Percentiles rank a stretch among this genome's conserved stretches.
These are phyloP conservation scores for Begonia masoniana DNA, from an alignment of 306 rosid species.

Conservation along the genomic window DNA sequence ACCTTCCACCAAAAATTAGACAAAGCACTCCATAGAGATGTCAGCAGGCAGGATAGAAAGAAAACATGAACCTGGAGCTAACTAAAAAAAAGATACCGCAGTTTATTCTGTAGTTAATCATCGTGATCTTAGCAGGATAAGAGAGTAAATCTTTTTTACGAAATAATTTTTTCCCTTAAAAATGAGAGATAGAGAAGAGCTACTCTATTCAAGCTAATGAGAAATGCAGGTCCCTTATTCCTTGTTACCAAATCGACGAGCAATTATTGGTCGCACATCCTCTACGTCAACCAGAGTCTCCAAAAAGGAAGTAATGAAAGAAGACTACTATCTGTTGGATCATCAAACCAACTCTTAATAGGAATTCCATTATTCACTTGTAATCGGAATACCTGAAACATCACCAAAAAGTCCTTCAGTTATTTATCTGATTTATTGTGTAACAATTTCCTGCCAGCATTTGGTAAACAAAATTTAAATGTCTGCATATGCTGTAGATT, in stretches of 20 bases:
- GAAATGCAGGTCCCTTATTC: constrained; percentile 50
- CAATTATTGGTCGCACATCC: constrained; percentile 94
- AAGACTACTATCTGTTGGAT: constrained; percentile 67
- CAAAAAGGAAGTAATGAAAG: constrained; percentile 85
- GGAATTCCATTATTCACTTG: constrained; percentile 99
- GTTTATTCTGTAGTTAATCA: constrained; percentile 58
- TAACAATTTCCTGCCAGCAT: too few relatives aligned
- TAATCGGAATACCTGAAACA: constrained; percentile 88
- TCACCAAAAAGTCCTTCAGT: constrained; percentile 16
- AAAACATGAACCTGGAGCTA: constrained; percentile 24
- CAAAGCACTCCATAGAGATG: constrained; percentile 42
- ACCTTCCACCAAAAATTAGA: constrained; percentile 60
- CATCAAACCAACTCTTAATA: constrained; percentile 98
- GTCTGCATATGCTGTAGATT: too few relatives aligned
- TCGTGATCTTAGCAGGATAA: constrained; percentile 34
- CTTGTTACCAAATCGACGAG: constrained; percentile 76
- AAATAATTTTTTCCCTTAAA: constrained; percentile 31
- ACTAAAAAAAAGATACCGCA: constrained; percentile 40
- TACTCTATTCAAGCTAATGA: constrained; percentile 45
- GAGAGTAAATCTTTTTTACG: constrained; percentile 35
- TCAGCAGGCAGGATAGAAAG: constrained; percentile 36
- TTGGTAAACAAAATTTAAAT: too few relatives aligned
- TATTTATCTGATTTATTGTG: too few relatives aligned
- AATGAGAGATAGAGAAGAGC: constrained; percentile 23
- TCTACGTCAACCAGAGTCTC: constrained; percentile 86